Conservation (phyloP, 1,284 basidiomycete genomes). For the Malassezia sympodialis region DNA sequence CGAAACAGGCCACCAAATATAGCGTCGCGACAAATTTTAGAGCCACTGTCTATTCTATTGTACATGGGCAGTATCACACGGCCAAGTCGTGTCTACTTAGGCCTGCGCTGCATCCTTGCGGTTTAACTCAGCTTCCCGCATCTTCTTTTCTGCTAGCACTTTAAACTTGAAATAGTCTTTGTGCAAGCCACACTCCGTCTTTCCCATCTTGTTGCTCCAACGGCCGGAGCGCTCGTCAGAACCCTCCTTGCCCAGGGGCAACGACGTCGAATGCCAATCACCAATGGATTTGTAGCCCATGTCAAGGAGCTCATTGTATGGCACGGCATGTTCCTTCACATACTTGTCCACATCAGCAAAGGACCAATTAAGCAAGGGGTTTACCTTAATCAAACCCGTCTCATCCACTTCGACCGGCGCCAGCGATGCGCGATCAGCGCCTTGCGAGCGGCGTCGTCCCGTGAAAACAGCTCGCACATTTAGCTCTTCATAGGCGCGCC, state of each 20-base stretch:
- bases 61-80: background rate
- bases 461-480: constrained; percentile 83
- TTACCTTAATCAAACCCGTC: constrained; percentile 85
- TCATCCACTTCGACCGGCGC: constrained; percentile 81
- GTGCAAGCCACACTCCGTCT: constrained; percentile 92
- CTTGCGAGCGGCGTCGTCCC: constrained; percentile 82
- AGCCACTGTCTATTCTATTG: background rate
- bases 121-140: constrained; percentile 36
- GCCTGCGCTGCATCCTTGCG: constrained; percentile 26
- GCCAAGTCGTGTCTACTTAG: background rate
- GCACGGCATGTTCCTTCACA: constrained; percentile 70
- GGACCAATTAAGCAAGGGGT: constrained; percentile 83
- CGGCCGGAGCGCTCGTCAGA: constrained; percentile 78
- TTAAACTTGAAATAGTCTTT: constrained; percentile 46
- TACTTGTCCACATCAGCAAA: constrained; percentile 79
- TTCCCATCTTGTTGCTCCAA: constrained; percentile 74
- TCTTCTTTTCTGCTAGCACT: constrained; percentile 38
- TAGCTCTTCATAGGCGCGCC: constrained; percentile 72
- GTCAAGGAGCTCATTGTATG: constrained; percentile 75
- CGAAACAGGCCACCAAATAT: background rate
- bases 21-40: background rate
- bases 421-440: constrained; percentile 70
- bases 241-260: constrained; percentile 51
- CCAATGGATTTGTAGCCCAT: constrained; percentile 90
- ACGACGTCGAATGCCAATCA: constrained; percentile 86